These are phyloP conservation scores for Trypanosoma avium DNA, from an alignment of 208 protist genomes.

Conservation along the genomic window DNA sequence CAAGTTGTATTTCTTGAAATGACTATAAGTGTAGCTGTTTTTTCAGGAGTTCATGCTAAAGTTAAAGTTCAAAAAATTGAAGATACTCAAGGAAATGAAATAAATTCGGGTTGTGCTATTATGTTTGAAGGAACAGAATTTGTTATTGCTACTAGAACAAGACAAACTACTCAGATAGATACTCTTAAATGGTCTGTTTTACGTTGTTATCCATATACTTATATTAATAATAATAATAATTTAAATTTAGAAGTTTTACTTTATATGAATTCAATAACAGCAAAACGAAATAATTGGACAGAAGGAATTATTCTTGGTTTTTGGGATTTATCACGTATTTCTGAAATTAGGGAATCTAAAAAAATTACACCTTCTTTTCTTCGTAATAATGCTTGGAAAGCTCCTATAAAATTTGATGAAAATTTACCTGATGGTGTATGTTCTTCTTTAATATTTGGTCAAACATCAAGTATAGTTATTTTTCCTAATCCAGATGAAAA, in stretches of 20 bases:
- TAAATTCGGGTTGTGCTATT: conserved; percentile 53
- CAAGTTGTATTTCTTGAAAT: conserved; percentile 82
- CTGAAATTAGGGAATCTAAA: conserved; percentile 45
- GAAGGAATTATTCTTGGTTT: conserved; percentile 45
- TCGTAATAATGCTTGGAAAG: conserved; percentile 41
- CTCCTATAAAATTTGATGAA: conserved; percentile 32
- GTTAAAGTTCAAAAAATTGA: conserved; percentile 68
- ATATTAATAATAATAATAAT: conserved; percentile 1
- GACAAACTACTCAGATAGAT: conserved; percentile 21
- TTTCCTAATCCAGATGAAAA: conserved; percentile 37
- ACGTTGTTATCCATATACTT: conserved; percentile 35
- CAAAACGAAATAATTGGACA: conserved; percentile 44
- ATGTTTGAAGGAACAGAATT: conserved; percentile 88
- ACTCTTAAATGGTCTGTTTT: conserved; percentile 56
- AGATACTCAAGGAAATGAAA: conserved; percentile 32
- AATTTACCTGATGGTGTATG: conserved; percentile 28
- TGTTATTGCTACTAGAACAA: conserved; percentile 72
- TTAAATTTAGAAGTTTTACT: not conserved
- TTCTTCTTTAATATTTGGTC: conserved; percentile 24
- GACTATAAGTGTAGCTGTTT: conserved; percentile 66
- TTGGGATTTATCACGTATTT: conserved; percentile 57
- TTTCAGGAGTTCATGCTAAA: conserved; percentile 63
- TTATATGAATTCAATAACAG: conserved; percentile 29
- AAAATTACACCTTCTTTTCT: conserved; percentile 68
- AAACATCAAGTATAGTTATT: conserved; percentile 68